Conservation (phyloP, 345 rosid genomes). For the Rhodomyrtus tomentosa region DNA sequence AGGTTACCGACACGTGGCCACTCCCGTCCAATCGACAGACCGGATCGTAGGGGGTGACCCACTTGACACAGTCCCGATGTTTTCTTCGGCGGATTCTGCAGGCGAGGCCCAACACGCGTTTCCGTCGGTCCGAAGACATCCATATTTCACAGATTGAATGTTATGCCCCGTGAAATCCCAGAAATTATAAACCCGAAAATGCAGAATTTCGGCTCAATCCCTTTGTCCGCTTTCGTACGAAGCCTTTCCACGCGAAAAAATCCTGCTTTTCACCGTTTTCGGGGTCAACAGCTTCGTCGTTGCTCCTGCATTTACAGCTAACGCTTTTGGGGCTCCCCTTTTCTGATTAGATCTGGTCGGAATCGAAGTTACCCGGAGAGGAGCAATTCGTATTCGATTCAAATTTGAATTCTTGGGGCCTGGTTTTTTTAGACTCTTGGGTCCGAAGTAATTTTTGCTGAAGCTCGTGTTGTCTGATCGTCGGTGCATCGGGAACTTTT, state of each 20-base stretch:
- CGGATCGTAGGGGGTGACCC: background rate
- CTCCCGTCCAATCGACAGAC: background rate
- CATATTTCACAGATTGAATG: background rate
- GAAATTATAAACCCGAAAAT: background rate
- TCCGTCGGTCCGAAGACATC: background rate
- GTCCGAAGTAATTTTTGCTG: background rate
- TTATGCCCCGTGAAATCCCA: background rate
- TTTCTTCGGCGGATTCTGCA: background rate
- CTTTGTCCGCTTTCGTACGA: conserved; percentile 5
- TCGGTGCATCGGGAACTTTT: background rate
- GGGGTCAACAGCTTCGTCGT: conserved; percentile 11
- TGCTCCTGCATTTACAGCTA: conserved; percentile 1
- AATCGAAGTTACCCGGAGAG: background rate
- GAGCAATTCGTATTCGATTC: background rate
- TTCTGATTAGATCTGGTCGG: conserved; percentile 18
- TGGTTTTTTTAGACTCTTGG: background rate
- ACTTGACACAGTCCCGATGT: background rate
- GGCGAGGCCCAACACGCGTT: background rate
- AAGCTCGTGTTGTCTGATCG: background rate
- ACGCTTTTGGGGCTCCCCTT: background rate
- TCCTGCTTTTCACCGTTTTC: background rate
- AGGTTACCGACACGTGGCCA: background rate
- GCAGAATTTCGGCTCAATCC: background rate
- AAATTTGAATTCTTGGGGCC: background rate
- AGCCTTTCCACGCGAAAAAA: background rate